Evolutionary conservation across 305 asterid species (phyloP).

Genomic region (Ilex paraguariensis): DNA sequence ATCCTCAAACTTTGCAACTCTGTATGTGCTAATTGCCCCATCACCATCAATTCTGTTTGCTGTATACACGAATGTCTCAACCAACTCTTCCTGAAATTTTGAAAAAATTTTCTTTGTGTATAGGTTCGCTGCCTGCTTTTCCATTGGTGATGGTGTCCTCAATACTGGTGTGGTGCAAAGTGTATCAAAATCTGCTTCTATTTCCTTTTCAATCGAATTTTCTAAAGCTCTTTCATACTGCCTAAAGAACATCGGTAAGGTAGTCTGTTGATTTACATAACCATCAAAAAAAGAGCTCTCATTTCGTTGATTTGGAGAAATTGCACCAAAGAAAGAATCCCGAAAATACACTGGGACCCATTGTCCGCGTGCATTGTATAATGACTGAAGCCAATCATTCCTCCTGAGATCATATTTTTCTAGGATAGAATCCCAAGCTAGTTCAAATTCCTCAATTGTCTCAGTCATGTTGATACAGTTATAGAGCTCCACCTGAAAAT

Average conservation of each 20-base stretch:
- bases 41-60: constrained; percentile 79
- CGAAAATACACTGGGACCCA: constrained; percentile 92
- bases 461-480: constrained; percentile 69
- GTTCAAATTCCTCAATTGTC: constrained; percentile 78
- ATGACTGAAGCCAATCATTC: constrained; percentile 79
- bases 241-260: constrained; percentile 78
- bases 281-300: constrained; percentile 76
- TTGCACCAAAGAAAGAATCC: constrained; percentile 62
- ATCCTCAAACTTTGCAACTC: constrained; percentile 88
- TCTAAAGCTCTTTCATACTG: constrained; percentile 87
- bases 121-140: constrained; percentile 66
- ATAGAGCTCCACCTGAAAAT: constrained; percentile 66
- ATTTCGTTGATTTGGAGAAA: constrained; percentile 43
- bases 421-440: constrained; percentile 57
- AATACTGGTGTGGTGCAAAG: constrained; percentile 53
- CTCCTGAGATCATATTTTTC: constrained; percentile 63
- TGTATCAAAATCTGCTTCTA: constrained; percentile 75
- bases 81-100: constrained; percentile 82
- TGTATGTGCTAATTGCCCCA: constrained; percentile 50
- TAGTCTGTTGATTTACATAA: constrained; percentile 68
- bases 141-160: constrained; percentile 91
- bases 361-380: constrained; percentile 54
- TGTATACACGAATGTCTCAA: constrained; percentile 84
- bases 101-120: constrained; percentile 67
- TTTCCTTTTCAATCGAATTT: constrained; percentile 72